Conservation (phyloP, 2,329 filamentous ascomycete genomes). For the Myriosclerotinia curreyana region DNA sequence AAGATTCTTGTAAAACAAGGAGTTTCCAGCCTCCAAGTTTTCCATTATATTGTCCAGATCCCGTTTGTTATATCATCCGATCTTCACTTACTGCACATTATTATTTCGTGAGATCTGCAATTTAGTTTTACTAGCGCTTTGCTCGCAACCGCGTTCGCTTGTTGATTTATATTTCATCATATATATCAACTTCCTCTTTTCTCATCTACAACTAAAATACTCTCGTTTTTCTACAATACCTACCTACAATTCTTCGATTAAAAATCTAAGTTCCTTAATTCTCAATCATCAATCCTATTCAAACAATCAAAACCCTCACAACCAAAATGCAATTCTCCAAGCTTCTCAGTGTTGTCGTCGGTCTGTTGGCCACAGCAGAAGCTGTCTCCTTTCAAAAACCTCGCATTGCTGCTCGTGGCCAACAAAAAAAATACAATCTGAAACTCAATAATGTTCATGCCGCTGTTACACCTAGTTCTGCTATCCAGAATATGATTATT, state of each 20-base stretch:
- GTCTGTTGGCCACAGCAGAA: constrained; percentile 20
- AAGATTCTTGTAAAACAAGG: constrained; percentile 14
- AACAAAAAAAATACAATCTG: constrained; percentile 3
- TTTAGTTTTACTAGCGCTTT: constrained; percentile 9
- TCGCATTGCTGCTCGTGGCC: constrained; percentile 8
- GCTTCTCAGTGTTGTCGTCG: constrained; percentile 17
- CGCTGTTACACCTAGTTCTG: constrained; percentile 17
- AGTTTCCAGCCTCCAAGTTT: constrained; percentile 1
- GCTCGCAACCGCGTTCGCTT: neutral
- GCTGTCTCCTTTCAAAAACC: constrained; percentile 12
- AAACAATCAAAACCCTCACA: neutral
- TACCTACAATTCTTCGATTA: constrained; percentile 3
- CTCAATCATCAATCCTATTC: constrained; percentile 1
- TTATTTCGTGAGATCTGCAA: constrained; percentile 4
- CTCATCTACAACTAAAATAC: neutral
- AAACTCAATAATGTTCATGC: constrained; percentile 21
- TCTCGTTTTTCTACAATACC: neutral
- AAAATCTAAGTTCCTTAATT: neutral
- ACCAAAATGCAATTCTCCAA: constrained; percentile 22
- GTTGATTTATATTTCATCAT: constrained; percentile 18
- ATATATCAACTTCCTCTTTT: constrained; percentile 17
- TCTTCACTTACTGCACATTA: constrained; percentile 1
- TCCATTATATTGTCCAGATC: neutral
- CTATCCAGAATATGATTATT: neutral
- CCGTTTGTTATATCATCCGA: constrained; percentile 7